Base-by-base conservation (phyloP, 2,329 filamentous ascomycete species). In the Aspergillus sp. region DNA sequence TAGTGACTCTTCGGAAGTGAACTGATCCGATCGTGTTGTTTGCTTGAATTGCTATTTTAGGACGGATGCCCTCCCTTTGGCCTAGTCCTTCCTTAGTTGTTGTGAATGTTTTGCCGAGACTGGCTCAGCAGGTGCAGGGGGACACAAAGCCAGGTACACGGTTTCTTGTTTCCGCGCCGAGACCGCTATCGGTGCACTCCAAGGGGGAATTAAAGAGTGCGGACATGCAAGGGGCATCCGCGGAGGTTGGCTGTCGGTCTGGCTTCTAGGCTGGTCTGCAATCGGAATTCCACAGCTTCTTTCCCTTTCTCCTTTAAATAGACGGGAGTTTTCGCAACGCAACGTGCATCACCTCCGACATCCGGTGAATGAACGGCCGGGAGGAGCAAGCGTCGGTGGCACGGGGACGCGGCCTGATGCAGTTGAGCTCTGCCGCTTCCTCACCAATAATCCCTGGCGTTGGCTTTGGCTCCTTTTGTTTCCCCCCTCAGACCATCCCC, bases 1-100 rank as follows among this genome's bases (percentile, higher is more conserved):
- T 64, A 50, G 67, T 77, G 36, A 70, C 66, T 3, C 67, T 72
- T 55, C 68, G 70, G 38, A 75, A 73, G 62, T 79, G 64, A 71
- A n/a, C n/a, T 38, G 47, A 30, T 25, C 21, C 17, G 39, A 5
- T 11, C 25, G 23, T 19, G 19, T 30, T 44, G 51, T 32, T 27
- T n/a, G 36, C 36, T 56, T 42, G 13, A 25, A 23, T 55, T 15
- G n/a, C 44, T 5, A 53, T 36, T 11, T 52, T 38, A n/a, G 41
- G 19, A 44, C 41, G 25, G 25, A 19, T 19, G n/a, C 19, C 11
- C 11, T 5, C 41, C 11, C 11, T 11, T 36, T 36, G 11, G 11
- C 32, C 11, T 36, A 36, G 32, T 36, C 11, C 41, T 44, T 11
- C 19, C 41, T 21, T 44, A 10, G 41, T 23, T 6, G 41, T 44